phyloP scores from a whole-genome alignment of 371 early-diverging fungal species.

The Umbelopsis sp. region DNA sequence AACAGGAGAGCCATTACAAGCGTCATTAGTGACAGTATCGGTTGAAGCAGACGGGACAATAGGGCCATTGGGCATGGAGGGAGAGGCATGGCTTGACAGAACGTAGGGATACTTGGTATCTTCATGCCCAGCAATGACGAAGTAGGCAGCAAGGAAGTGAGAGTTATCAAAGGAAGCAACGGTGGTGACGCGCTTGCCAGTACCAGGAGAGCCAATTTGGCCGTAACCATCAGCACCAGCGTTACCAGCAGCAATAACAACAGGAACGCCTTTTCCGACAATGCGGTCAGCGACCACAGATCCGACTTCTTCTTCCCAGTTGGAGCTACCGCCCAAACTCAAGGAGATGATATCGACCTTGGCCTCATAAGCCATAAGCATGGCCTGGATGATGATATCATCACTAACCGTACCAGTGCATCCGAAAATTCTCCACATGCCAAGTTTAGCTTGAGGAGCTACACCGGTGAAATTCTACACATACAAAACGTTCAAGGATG shows the following conservation, averaged over 20 bases:
- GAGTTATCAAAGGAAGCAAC: slow-evolving; percentile 69
- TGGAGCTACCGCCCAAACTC: slow-evolving; percentile 69
- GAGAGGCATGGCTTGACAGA: not conserved
- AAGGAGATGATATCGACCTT: slow-evolving; percentile 71
- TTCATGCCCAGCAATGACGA: no score
- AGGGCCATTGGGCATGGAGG: not conserved
- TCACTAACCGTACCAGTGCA: slow-evolving; percentile 64
- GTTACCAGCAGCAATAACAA: slow-evolving; percentile 71
- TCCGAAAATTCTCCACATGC: slow-evolving; percentile 71
- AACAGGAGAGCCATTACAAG: slow-evolving; percentile 23
- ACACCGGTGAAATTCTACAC: slow-evolving; percentile 60
- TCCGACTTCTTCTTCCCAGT: slow-evolving; percentile 60
- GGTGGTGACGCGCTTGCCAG: slow-evolving; percentile 48
- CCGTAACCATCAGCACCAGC: slow-evolving; percentile 61
- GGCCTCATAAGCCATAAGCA: slow-evolving; percentile 65
- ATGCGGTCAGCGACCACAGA: slow-evolving; percentile 57
- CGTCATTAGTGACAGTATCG: slow-evolving; percentile 25
- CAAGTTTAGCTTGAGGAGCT: slow-evolving; percentile 66
- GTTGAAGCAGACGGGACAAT: slow-evolving; percentile 29
- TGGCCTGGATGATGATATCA: slow-evolving; percentile 70
- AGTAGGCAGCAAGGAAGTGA: slow-evolving; percentile 26
- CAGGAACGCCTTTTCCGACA: slow-evolving; percentile 32
- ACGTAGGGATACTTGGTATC: not conserved
- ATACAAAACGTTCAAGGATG: not conserved
- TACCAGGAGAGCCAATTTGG: slow-evolving; percentile 52